Evolutionary conservation across 768 basidiomycete species (phyloP).

Genomic region (Xerocomus brunneocitrinus): DNA sequence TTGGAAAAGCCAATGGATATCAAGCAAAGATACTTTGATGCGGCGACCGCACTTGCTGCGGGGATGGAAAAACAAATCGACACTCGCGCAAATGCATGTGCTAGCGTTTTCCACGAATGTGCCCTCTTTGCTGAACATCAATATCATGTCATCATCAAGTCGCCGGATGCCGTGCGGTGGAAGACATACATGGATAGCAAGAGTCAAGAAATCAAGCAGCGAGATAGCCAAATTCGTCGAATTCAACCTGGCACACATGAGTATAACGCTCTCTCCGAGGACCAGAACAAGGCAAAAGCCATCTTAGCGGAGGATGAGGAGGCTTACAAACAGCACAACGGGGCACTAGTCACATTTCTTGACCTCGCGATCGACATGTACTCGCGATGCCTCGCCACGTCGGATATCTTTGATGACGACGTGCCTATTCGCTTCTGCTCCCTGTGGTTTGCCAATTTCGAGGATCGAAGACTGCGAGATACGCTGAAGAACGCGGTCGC

Average conservation of each 20-base stretch:
- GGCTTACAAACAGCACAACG: conserved; percentile 37
- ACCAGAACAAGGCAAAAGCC: conserved; percentile 40
- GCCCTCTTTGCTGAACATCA: conserved; percentile 89
- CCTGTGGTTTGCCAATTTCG: conserved; percentile 88
- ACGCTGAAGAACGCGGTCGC: conserved; percentile 43
- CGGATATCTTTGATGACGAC: conserved; percentile 72
- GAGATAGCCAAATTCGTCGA: conserved; percentile 35
- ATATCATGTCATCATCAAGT: conserved; percentile 64
- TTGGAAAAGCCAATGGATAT: conserved; percentile 75
- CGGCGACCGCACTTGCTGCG: conserved; percentile 42
- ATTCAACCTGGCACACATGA: conserved; percentile 17
- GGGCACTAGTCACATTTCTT: conserved; percentile 58
- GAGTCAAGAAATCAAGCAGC: conserved; percentile 57
- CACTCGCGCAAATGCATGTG: conserved; percentile 32
- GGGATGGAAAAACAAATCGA: conserved; percentile 20
- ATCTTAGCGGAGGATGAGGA: conserved; percentile 53
- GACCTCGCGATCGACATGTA: conserved; percentile 81
- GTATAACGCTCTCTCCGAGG: conserved; percentile 32
- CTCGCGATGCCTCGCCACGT: conserved; percentile 63
- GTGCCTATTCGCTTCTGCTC: conserved; percentile 79
- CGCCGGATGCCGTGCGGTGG: conserved; percentile 65
- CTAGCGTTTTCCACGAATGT: conserved; percentile 71
- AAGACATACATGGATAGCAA: conserved; percentile 73
- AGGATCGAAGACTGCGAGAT: conserved; percentile 46
- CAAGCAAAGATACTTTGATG: conserved; percentile 61